Base-by-base conservation (phyloP, 352 stramenopile species). In the Globisporangium cylindrosporum region DNA sequence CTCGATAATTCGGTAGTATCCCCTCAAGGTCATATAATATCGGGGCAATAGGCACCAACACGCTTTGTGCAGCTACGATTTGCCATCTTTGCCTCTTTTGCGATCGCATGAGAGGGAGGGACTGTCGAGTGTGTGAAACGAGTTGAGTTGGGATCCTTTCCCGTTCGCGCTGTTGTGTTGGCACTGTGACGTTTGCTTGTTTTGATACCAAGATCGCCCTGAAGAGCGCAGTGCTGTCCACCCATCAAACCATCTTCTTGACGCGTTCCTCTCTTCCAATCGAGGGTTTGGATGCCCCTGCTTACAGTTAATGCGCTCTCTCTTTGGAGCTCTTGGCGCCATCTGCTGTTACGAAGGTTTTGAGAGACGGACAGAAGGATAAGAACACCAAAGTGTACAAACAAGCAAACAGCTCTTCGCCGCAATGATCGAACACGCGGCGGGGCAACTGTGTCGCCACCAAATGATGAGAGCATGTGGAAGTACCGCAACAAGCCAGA, bases 241-340 rank as follows among this genome's bases (percentile, higher is more conserved):
- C 49, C 49, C 49, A 56, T 56, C 49, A 56, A 56, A 56, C n/a
- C 49, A 56, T 56, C 49, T 9, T 56, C 49, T 20, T 56, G 49
- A 56, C 49, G n/a, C 18, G 49, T 7, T 56, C 49, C n/a, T 18
- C n/a, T 25, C 49, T 18, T 56, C 49, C 49, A 56, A 56, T 56
- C 49, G n/a, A 5, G 22, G 22, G 49, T 56, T 56, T 56, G 49
- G 49, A 56, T n/a, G 49, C 49, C 9, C 3, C 9, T 18, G n/a
- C 4, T 27, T 32, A 32, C 29, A 32, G 29, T 32, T 18, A 27
- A 29, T 9, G n/a, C n/a, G 5, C 20, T 14, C 18, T 25, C 49
- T 27, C n/a, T 27, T 56, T 29, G n/a, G 3, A 56, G 22, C 49
- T 18, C 43, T 51, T 51, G 43, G 49, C 7, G 8, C 49, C 49